Conservation (phyloP, 192 early-diverging fungal genomes). For the Coemansia sp. region DNA sequence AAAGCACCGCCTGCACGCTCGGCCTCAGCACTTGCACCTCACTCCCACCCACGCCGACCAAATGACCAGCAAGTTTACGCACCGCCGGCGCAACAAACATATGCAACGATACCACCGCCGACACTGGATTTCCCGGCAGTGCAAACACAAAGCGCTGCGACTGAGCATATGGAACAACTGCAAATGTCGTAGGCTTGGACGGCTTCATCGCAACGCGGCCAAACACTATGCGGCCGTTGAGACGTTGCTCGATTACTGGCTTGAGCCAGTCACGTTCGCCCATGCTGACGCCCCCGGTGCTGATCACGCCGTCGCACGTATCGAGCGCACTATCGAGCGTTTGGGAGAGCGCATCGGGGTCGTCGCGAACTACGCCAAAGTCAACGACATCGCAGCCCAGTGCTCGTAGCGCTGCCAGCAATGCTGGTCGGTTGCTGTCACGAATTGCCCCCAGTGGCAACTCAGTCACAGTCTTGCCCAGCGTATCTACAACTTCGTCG, state of each 20-base stretch:
- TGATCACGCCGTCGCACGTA: constrained; percentile 77
- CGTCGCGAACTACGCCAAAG: constrained; percentile 74
- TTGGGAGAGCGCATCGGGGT: constrained; percentile 58
- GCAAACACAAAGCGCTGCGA: constrained; percentile 71
- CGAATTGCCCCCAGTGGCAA: constrained; percentile 63
- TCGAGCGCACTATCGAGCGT: constrained; percentile 51
- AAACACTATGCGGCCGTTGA: constrained; percentile 83
- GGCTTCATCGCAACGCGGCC: constrained; percentile 92
- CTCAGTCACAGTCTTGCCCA: constrained; percentile 1
- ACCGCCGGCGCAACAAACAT: constrained; percentile 88
- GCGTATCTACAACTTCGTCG: constrained; percentile 74
- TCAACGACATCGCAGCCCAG: constrained; percentile 69
- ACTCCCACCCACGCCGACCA: not conserved
- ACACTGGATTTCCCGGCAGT: constrained; percentile 94
- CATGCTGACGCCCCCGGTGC: constrained; percentile 98
- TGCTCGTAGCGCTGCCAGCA: constrained; percentile 63
- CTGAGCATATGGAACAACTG: constrained; percentile 55
- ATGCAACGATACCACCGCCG: constrained; percentile 83
- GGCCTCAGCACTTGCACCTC: constrained; percentile 41
- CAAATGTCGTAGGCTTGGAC: constrained; percentile 96
- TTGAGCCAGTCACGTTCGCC: constrained; percentile 93
- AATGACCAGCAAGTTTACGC: constrained; percentile 72
- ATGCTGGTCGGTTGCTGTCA: constrained; percentile 83
- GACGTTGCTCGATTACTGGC: constrained; percentile 73
- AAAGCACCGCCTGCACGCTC: constrained; percentile 73